Base-by-base conservation (phyloP, 257 asterid species). In the Jaltomata sinuosa region DNA sequence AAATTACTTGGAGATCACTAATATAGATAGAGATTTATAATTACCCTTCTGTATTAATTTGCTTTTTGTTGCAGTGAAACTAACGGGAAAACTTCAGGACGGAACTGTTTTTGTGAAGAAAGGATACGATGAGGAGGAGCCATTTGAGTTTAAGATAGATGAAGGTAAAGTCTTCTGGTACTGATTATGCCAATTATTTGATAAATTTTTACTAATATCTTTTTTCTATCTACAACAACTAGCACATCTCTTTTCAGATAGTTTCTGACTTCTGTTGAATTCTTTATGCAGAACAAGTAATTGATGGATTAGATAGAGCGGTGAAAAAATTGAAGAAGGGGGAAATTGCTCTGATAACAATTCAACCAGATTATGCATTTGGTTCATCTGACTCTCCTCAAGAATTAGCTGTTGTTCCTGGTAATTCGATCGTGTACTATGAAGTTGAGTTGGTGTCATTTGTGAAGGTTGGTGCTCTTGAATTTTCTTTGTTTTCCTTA, bases 251-350 rank as follows among this genome's bases (percentile, higher is more conserved):
- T 49, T 3, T 76, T 45, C 22, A 49, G 29, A 10, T 16, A 78
- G 27, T 31, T 78, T 79, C 21, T 79, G 32, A 79, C 69, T 29
- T 4, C 3, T 31, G 12, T 53, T 79, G 62, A 31, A 53, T 31
- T 49, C 31, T 67, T 53, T 21, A 14, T 76, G 3, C 81, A 92
- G 95, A 93, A 22, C 87, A 88, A 88, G 97, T 91, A 21, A 85
- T 91, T 8, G 90, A 90, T 79, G 94, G 94, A 25, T 91, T 92
- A 25, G 96, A 92, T 53, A 86, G 86, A 81, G 92, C 90, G 11
- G 83, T 90, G 57, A 90, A 87, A 87, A 89, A 91, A 50, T 90
- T 91, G 96, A 92, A 91, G 86, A 91, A 89, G 49, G 94, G 92
- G 0, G 96, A 92, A 83, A 67, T 86, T 12, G 89, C 96, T 62